These are phyloP conservation scores for Sugiyamaella smithiae DNA, from an alignment of 805 yeast genomes.

Conservation along the genomic window DNA sequence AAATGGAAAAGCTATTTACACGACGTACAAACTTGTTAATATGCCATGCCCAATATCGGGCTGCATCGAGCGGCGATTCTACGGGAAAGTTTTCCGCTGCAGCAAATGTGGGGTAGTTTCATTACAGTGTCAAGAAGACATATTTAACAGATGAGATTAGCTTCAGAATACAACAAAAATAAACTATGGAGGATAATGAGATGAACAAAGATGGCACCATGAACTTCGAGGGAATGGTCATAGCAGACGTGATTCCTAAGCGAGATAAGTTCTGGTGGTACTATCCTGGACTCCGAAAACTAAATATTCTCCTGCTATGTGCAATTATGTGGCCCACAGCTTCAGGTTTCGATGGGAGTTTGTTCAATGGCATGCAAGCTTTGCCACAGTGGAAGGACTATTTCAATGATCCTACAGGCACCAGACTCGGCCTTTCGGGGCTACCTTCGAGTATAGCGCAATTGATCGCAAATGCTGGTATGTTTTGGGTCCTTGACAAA, in stretches of 20 bases:
- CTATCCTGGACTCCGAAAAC: conserved; percentile 13
- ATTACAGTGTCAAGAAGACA: too few relatives aligned
- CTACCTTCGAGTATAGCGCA: conserved; percentile 47
- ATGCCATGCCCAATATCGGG: not conserved
- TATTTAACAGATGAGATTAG: too few relatives aligned
- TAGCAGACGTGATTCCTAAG: conserved; percentile 13
- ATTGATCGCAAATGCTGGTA: conserved; percentile 63
- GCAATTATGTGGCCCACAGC: conserved; percentile 16
- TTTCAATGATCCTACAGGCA: conserved; percentile 19
- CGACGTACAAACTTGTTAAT: too few relatives aligned
- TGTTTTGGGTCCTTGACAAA: conserved; percentile 55
- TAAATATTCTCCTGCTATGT: conserved; percentile 18
- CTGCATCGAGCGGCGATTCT: not conserved
- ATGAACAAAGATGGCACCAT: not conserved
- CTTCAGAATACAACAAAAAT: not conserved
- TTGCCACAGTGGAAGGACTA: conserved; percentile 24
- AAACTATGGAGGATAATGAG: not conserved
- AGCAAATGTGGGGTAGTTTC: not conserved
- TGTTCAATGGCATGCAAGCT: conserved; percentile 23
- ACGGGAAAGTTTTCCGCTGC: not conserved
- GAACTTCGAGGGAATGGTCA: conserved; percentile 9
- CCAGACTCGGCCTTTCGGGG: conserved; percentile 14
- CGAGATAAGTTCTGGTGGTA: conserved; percentile 10
- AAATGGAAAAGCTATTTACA: too few relatives aligned
- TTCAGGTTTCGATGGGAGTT: conserved; percentile 20